Evolutionary conservation across 352 stramenopile genomes (phyloP).

Genomic region (Thalassiosira allenii): DNA sequence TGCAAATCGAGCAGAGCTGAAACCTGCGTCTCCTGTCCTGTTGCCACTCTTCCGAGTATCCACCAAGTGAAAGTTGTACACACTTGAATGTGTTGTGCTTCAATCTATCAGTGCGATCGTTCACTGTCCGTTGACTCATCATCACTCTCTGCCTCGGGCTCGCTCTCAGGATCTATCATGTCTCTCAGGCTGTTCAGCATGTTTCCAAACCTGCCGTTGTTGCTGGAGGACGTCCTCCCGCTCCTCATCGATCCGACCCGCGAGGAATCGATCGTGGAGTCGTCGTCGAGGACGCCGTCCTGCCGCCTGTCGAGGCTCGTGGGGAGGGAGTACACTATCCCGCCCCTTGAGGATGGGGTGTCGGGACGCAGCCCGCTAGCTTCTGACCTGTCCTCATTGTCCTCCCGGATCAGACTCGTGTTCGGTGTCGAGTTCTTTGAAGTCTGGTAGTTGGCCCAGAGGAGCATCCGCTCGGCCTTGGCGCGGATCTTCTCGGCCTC

Average conservation of each 20-base stretch:
- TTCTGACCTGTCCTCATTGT: neutral
- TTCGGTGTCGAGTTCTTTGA: constrained; percentile 32
- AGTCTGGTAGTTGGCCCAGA: constrained; percentile 54
- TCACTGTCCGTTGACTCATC: neutral
- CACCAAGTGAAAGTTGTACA: no score
- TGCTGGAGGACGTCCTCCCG: neutral
- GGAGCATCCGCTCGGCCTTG: constrained; percentile 51
- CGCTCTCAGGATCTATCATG: constrained; percentile 28
- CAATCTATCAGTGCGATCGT: no score
- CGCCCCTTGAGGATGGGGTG: neutral
- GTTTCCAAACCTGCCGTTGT: constrained; percentile 22
- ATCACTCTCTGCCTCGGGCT: constrained; percentile 6
- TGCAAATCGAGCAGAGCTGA: no score
- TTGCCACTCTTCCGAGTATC: no score
- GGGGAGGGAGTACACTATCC: constrained; percentile 7
- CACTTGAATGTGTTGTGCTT: no score
- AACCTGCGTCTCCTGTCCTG: no score
- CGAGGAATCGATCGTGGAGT: constrained; percentile 11
- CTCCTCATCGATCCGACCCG: neutral
- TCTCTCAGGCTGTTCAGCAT: constrained; percentile 35
- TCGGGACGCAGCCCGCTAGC: neutral
- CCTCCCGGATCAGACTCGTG: neutral
- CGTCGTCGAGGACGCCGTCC: constrained; percentile 7
- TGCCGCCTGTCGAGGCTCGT: constrained; percentile 6
- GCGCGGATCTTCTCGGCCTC: constrained; percentile 44